Evolutionary conservation across 176 grass and related monocot species (phyloP).

Genomic region (Zea mays): Zm-B73-REFERENCE-NAM-5.0 NC_050100.1:204024001-204024500

Average conservation of each 20-base stretch:
- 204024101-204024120: not conserved
- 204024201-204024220: not conserved
- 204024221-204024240: conserved; percentile 8
- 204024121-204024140: conserved; percentile 20
- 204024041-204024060: not conserved
- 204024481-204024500: not conserved
- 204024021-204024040: not conserved
- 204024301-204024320: not conserved
- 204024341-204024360: not conserved
- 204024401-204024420: not conserved
- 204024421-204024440: not conserved
- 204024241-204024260: not conserved
- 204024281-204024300: not conserved
- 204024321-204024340: not conserved
- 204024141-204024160: conserved; percentile 1
- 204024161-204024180: not conserved
- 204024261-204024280: not conserved
- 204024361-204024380: conserved; percentile 1
- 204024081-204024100: not conserved
- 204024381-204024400: not conserved
- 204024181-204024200: not conserved
- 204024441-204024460: not conserved
- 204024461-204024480: not conserved
- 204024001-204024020: not conserved
- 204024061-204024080: not conserved